Percentiles rank a stretch among this genome's conserved stretches.
Evolutionary conservation across 2,329 filamentous ascomycete genomes (phyloP).

Genomic region (Neofusicoccum cordaticola): DNA sequence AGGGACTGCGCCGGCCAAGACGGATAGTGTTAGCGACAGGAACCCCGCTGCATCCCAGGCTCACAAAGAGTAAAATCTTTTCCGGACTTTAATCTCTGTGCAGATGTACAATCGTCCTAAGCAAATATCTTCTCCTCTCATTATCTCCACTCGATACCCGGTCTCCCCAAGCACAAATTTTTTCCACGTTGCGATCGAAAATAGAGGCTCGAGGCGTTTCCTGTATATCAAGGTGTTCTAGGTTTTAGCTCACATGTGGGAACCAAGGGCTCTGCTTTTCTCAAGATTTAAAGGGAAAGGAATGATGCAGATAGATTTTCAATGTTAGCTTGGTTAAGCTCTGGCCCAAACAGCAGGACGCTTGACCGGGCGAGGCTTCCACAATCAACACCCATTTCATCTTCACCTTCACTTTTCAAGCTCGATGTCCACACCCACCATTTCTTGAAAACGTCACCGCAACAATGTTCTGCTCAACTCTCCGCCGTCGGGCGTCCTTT

Average conservation of each 20-base stretch:
- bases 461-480: slow-evolving; percentile 41
- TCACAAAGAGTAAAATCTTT: background rate
- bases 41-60: background rate
- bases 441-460: background rate
- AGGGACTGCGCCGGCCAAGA: background rate
- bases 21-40: background rate
- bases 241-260: background rate
- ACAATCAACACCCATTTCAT: background rate
- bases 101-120: background rate
- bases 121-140: background rate
- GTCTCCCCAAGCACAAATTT: background rate
- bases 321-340: background rate
- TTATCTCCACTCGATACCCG: slow-evolving; percentile 12
- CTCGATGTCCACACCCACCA: background rate
- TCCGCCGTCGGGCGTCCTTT: slow-evolving; percentile 40
- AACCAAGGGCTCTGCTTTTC: background rate
- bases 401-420: background rate
- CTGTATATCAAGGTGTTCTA: background rate
- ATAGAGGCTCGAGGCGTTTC: background rate
- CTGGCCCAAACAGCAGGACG: background rate
- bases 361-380: background rate
- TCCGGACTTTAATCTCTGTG: background rate
- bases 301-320: background rate
- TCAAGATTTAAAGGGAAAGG: too few relatives aligned
- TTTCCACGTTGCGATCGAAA: background rate